Conservation (phyloP, 257 asterid species). For the Jacaranda mimosifolia region DNA sequence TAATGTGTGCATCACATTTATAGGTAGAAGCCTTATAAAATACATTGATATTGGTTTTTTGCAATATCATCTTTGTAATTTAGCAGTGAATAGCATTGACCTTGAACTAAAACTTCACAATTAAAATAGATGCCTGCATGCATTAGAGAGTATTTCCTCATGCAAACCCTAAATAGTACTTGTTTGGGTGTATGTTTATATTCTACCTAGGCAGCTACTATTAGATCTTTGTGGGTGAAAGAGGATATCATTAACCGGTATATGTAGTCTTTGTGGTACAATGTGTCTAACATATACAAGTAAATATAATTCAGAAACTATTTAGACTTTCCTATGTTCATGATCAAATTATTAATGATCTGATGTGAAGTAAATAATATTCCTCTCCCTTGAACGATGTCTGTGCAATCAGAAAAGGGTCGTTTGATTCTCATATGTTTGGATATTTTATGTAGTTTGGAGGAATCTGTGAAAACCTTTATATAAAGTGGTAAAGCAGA, state of each 20-base stretch:
- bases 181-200: too few species aligned
- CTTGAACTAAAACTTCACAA: not conserved
- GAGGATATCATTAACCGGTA: not conserved
- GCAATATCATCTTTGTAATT: not conserved
- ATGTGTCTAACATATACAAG: not conserved
- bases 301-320: conserved; percentile 11
- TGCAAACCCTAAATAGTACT: too few species aligned
- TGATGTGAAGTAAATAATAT: conserved; percentile 38
- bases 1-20: not conserved
- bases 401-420: conserved; percentile 49
- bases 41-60: not conserved
- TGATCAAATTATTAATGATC: conserved; percentile 26
- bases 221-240: not conserved
- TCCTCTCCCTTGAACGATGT: conserved; percentile 38
- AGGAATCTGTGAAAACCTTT: conserved; percentile 70
- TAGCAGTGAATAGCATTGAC: not conserved
- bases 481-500: conserved; percentile 56
- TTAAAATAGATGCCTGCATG: conserved; percentile 27
- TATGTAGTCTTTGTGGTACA: not conserved
- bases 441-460: conserved; percentile 66
- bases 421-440: conserved; percentile 57
- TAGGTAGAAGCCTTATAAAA: conserved; percentile 29
- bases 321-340: not conserved
- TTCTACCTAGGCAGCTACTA: too few species aligned
- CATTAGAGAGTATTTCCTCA: conserved; percentile 18